Conservation (phyloP, 768 basidiomycete species). For the Leccinum olivaceopallidum region DNA sequence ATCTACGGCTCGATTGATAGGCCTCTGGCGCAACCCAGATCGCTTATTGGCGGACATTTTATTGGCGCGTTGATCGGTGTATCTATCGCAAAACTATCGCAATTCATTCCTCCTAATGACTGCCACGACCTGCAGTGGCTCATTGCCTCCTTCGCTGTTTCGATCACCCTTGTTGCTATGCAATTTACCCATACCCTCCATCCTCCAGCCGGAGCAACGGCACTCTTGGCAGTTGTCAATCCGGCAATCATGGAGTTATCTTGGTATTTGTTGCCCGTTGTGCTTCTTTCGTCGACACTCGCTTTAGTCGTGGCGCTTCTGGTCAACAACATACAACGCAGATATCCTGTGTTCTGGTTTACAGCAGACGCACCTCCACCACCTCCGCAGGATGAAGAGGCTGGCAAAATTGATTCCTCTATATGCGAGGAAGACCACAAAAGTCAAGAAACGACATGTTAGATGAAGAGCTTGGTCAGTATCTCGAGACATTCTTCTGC, state of each 20-base stretch:
- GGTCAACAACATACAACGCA: conserved; percentile 51
- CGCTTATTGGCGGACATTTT: conserved; percentile 47
- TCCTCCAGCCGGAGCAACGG: conserved; percentile 59
- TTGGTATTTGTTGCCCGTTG: conserved; percentile 55
- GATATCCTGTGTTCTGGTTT: conserved; percentile 49
- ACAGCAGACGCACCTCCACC: conserved; percentile 7
- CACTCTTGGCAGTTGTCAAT: conserved; percentile 49
- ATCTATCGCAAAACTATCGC: conserved; percentile 52
- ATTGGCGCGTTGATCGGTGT: conserved; percentile 46
- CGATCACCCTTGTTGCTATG: conserved; percentile 47
- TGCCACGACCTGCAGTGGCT: conserved; percentile 49
- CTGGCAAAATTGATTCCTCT: neutral
- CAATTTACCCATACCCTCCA: conserved; percentile 53
- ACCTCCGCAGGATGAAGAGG: neutral
- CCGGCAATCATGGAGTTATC: conserved; percentile 41
- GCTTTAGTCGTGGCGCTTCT: conserved; percentile 47
- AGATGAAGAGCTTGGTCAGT: conserved; percentile 11
- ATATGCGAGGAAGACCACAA: neutral
- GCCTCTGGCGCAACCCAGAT: conserved; percentile 54
- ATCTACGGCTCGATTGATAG: conserved; percentile 54
- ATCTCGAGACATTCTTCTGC: neutral
- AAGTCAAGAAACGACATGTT: neutral
- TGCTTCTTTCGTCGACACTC: conserved; percentile 49
- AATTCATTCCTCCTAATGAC: conserved; percentile 43
- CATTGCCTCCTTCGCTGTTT: conserved; percentile 38